Conservation (phyloP, 1,284 basidiomycete genomes). For the Leccinum fuscescens region DNA sequence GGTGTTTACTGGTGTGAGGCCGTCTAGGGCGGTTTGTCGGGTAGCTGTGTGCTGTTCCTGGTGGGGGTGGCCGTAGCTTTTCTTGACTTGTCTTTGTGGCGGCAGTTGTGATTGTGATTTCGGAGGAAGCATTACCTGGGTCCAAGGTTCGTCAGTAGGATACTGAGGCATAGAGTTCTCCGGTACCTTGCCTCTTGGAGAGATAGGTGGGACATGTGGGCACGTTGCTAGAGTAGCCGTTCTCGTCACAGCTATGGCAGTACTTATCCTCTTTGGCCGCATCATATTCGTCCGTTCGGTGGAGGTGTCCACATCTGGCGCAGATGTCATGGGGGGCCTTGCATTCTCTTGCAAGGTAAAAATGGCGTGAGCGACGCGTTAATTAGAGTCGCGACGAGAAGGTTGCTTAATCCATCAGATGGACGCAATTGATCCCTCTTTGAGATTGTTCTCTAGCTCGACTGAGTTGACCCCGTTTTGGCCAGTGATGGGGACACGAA, state of each 20-base stretch:
- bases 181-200: background rate
- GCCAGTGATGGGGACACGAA: background rate
- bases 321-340: background rate
- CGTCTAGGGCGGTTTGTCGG: too few relatives aligned
- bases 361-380: background rate
- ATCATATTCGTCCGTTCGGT: background rate
- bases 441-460: background rate
- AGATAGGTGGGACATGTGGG: background rate
- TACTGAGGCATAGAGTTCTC: background rate
- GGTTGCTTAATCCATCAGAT: background rate
- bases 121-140: background rate
- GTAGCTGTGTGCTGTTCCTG: too few relatives aligned
- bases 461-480: background rate
- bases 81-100: too few relatives aligned
- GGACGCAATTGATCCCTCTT: background rate
- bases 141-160: background rate
- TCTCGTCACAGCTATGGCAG: background rate
- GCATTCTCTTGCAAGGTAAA: background rate
- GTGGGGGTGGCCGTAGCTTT: too few relatives aligned
- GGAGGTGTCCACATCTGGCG: background rate
- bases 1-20: too few relatives aligned
- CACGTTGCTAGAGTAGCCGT: background rate
- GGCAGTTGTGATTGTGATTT: background rate
- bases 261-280: background rate
- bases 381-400: background rate